Conservation (phyloP, 2,329 filamentous ascomycete species). For the Xylariales sp. region DNA sequence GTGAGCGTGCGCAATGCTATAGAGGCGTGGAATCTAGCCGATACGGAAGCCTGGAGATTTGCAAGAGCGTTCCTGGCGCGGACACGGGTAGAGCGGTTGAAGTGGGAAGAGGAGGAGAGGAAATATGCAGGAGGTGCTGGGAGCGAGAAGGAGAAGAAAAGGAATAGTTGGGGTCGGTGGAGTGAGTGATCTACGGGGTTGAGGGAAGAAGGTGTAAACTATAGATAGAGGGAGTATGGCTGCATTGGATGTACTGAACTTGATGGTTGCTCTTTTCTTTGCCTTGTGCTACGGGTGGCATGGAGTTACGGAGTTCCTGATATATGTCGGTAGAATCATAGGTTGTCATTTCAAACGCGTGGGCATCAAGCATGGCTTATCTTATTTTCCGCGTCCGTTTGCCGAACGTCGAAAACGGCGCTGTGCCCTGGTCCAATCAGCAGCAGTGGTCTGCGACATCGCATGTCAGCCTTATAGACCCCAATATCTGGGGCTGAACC, state of each 20-base stretch:
- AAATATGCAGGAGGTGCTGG: constrained; percentile 60
- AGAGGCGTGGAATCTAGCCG: constrained; percentile 66
- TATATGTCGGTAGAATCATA: not conserved
- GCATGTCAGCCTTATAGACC: too few relatives aligned
- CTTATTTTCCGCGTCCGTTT: too few relatives aligned
- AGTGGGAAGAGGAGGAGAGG: constrained; percentile 68
- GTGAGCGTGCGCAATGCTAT: constrained; percentile 47
- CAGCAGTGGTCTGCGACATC: too few relatives aligned
- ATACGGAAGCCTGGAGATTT: constrained; percentile 76
- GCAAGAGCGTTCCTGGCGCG: constrained; percentile 63
- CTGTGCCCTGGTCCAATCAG: too few relatives aligned
- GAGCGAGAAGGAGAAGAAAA: constrained; percentile 34
- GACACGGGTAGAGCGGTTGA: constrained; percentile 54
- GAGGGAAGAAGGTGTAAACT: not conserved
- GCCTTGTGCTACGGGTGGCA: not conserved
- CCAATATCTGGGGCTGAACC: too few relatives aligned
- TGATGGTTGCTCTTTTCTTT: not conserved
- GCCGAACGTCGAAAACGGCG: too few relatives aligned
- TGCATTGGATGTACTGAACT: constrained; percentile 2
- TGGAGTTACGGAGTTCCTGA: constrained; percentile 5
- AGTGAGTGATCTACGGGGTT: not conserved
- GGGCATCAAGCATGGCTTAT: too few relatives aligned
- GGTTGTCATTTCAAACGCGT: too few relatives aligned
- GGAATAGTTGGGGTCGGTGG: constrained; percentile 12
- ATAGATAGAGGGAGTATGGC: not conserved